Base-by-base conservation (phyloP, 352 stramenopile genomes). In the Pythium oligandrum region DNA sequence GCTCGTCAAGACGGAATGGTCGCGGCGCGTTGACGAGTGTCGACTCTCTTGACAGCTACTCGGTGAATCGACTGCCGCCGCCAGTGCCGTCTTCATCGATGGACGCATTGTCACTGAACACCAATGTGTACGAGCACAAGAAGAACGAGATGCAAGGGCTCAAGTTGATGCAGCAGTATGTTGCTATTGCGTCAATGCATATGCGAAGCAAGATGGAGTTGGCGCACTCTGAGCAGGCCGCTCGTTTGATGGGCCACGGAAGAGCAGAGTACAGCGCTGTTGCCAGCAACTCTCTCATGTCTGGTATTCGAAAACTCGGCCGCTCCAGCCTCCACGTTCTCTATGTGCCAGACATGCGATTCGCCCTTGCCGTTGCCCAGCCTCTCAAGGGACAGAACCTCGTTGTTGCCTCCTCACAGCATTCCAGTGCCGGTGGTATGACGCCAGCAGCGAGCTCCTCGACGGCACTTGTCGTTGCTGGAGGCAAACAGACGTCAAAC, bases 191-290 rank as follows among this genome's bases (percentile, higher is more conserved):
- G 3, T 95, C 85, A 39, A 91, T 88, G 71, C 85, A 95, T 54
- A 93, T 95, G 85, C 73, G 77, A n/a, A 93, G 75, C 50, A 95
- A 93, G 52, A 78, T 95, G 60, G 75, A 95, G 60, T 68, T 93
- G 38, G 76, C 79, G 6, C 79, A 90, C 34, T 89, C 77, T 0
- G 85, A 95, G 56, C 85, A 95, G 63, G 70, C 67, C 30, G 79
- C 75, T 4, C 66, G 79, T 33, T 85, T 93, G 70, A 75, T 88
- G 61, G 66, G 68, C 1, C 63, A 70, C 43, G 55, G 7, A 75
- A 70, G 51, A 66, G 54, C 35, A 7, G 63, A 70, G 11, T 40
- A 53, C 33, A 53, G 17, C 17, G 17, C 17, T 26, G 17, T 26
- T 26, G 17, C 17, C 17, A 26, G 17, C 17, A 26, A 26, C 17